Percentiles rank a stretch among this genome's conserved stretches.
Evolutionary conservation across 371 early-diverging fungal genomes (phyloP).

Genomic region (Syncephalastrum racemosum): DNA sequence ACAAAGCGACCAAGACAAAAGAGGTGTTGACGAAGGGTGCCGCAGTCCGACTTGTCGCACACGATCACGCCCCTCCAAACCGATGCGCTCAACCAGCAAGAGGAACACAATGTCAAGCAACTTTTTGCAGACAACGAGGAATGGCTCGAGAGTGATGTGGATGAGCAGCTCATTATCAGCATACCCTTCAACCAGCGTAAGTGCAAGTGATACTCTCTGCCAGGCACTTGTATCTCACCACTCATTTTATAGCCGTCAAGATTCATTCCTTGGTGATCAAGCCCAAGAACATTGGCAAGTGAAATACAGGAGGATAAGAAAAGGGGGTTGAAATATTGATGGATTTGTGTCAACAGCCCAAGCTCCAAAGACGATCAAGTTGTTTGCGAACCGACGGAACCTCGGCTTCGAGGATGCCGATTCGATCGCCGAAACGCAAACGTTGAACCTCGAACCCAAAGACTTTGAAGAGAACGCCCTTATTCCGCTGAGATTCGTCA

Average conservation of each 20-base stretch:
- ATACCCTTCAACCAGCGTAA: conserved; percentile 83
- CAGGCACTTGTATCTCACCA: not conserved
- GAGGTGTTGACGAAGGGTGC: not conserved
- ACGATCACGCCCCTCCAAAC: conserved; percentile 73
- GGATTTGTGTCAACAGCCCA: conserved; percentile 41
- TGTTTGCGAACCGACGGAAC: conserved; percentile 78
- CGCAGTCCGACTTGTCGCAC: conserved; percentile 66
- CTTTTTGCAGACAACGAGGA: conserved; percentile 71
- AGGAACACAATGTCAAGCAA: conserved; percentile 70
- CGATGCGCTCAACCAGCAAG: conserved; percentile 86
- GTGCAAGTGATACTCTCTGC: not conserved
- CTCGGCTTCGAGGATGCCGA: conserved; percentile 90
- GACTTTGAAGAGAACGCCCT: conserved; percentile 68
- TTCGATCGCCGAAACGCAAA: conserved; percentile 71
- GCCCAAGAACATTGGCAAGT: conserved; percentile 54
- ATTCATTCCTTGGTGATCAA: conserved; percentile 85
- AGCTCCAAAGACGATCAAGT: conserved; percentile 85
- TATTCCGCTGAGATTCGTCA: conserved; percentile 85
- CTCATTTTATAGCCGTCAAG: conserved; percentile 62
- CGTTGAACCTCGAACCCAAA: conserved; percentile 62
- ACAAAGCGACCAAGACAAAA: not conserved
- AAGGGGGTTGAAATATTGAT: not conserved
- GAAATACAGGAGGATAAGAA: too few relatives aligned
- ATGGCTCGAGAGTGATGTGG: conserved; percentile 85
- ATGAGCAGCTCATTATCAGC: conserved; percentile 89